phyloP scores from a whole-genome alignment of 2,329 filamentous ascomycete genomes.

The Neonectria faginata region DNA sequence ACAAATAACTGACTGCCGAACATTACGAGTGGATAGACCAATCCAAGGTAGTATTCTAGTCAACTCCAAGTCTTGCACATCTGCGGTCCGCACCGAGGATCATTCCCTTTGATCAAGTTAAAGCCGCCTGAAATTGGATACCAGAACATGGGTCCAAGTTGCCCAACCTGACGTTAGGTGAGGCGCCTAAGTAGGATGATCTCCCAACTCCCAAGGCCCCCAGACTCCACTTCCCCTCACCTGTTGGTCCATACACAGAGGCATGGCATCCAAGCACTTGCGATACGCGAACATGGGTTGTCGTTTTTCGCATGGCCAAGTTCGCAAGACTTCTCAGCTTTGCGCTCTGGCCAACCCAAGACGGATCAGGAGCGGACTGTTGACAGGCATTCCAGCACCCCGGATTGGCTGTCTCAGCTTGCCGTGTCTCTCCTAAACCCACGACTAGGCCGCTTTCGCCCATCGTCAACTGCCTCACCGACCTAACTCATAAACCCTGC shows the following conservation, averaged over 20 bases:
- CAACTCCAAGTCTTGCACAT: neutral
- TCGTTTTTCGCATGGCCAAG: conserved; percentile 17
- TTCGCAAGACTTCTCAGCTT: conserved; percentile 22
- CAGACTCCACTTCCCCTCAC: conserved; percentile 46
- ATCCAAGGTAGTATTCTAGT: neutral
- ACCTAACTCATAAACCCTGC: conserved; percentile 31
- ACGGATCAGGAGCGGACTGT: neutral
- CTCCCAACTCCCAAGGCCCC: conserved; percentile 28
- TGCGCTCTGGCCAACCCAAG: neutral
- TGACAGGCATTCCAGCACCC: conserved; percentile 6
- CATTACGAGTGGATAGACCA: neutral
- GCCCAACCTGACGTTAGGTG: conserved; percentile 39
- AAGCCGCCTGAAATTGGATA: conserved; percentile 16
- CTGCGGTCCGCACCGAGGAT: neutral
- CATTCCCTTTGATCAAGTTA: neutral
- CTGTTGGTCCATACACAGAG: conserved; percentile 21
- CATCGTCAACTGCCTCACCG: conserved; percentile 30
- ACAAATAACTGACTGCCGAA: neutral
- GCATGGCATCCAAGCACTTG: conserved; percentile 15
- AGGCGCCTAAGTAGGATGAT: conserved; percentile 30
- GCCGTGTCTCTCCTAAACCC: conserved; percentile 7
- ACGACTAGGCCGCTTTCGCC: conserved; percentile 36
- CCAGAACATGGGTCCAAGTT: conserved; percentile 6
- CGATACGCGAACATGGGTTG: conserved; percentile 26
- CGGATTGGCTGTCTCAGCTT: conserved; percentile 18